Conservation (phyloP, 495 filamentous ascomycete genomes). For the Aspergillus steynii region DNA sequence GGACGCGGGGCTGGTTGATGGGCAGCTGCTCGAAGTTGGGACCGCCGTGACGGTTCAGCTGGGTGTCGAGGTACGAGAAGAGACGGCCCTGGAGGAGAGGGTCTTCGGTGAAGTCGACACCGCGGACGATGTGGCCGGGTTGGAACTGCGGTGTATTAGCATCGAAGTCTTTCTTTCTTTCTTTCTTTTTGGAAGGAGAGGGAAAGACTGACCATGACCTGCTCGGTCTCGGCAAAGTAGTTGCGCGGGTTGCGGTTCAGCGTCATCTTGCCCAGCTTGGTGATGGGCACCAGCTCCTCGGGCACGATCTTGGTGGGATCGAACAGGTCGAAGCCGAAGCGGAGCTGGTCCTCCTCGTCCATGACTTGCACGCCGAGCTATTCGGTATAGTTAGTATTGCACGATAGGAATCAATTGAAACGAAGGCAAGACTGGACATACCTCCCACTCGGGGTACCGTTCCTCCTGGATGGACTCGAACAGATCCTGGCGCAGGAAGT, state of each 20-base stretch:
- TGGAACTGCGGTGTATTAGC: conserved; percentile 60
- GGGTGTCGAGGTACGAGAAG: conserved; percentile 76
- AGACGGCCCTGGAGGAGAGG: conserved; percentile 73
- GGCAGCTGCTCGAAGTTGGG: conserved; percentile 78
- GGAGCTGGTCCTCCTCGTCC: conserved; percentile 63
- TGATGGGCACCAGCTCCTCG: conserved; percentile 68
- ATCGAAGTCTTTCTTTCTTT: too few relatives aligned
- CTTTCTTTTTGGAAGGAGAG: not conserved
- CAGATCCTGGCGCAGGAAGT: conserved; percentile 70
- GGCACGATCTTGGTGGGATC: conserved; percentile 79
- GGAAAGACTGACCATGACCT: conserved; percentile 56
- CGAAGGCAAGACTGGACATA: conserved; percentile 16
- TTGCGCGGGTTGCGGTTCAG: conserved; percentile 71
- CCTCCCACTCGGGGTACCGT: conserved; percentile 70
- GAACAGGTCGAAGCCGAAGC: conserved; percentile 69
- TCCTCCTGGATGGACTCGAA: conserved; percentile 68
- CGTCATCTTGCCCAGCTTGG: conserved; percentile 63
- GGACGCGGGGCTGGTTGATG: conserved; percentile 64
- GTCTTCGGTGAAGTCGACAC: conserved; percentile 73
- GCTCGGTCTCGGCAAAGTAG: conserved; percentile 80
- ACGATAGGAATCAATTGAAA: not conserved
- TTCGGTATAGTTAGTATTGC: too few relatives aligned
- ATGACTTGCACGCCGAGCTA: conserved; percentile 71
- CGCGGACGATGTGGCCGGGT: conserved; percentile 62
- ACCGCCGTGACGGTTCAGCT: conserved; percentile 68